Evolutionary conservation across 78 protist genomes (phyloP).

Genomic region (Chrysochromulina tobinii): DNA sequence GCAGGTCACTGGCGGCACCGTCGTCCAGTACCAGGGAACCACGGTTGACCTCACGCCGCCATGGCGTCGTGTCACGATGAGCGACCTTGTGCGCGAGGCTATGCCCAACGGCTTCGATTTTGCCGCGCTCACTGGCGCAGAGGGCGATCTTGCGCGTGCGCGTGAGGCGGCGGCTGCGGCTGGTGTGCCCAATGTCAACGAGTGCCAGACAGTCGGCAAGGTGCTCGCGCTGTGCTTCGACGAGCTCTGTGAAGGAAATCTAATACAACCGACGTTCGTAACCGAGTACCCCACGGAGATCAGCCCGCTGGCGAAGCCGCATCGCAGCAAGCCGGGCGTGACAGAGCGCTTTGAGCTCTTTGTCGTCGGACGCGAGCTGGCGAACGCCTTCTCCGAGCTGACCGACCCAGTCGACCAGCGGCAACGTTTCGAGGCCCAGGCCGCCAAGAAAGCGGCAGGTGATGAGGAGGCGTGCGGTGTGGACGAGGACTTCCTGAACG

Average conservation of each 20-base stretch:
- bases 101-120: background rate
- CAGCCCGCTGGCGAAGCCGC: conserved; percentile 74
- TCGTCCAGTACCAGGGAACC: background rate
- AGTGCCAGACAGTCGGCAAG: conserved; percentile 20
- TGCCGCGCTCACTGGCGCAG: background rate
- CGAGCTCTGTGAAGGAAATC: conserved; percentile 32
- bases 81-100: conserved; percentile 31
- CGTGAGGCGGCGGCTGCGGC: background rate
- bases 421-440: conserved; percentile 38
- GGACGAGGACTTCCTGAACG: conserved; percentile 50
- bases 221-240: conserved; percentile 51
- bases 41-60: conserved; percentile 44
- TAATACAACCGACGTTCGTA: conserved; percentile 65
- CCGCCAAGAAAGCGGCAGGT: conserved; percentile 57
- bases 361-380: conserved; percentile 53
- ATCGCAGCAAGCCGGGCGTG: conserved; percentile 35
- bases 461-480: conserved; percentile 64
- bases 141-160: background rate
- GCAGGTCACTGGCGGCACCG: background rate
- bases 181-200: conserved; percentile 3
- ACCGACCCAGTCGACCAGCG: conserved; percentile 76
- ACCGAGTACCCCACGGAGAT: conserved; percentile 60
- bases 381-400: conserved; percentile 73
- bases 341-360: conserved; percentile 68
- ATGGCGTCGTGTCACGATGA: conserved; percentile 54